Evolutionary conservation across 1,284 basidiomycete species (phyloP).

Genomic region (Sporisorium scitamineum): DNA sequence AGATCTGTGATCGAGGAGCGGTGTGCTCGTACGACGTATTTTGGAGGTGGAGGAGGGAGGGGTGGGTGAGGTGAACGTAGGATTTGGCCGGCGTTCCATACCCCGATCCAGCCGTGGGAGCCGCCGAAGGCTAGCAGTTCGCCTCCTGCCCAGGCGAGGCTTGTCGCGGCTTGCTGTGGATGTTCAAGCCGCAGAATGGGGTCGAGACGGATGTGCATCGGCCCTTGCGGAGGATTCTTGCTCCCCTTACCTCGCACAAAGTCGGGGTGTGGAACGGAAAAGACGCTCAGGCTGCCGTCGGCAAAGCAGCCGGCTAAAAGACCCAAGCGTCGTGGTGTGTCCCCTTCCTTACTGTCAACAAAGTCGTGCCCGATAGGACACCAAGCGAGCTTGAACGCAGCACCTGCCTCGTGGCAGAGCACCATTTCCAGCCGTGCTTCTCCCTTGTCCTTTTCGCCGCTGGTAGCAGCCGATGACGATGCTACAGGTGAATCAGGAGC

Average conservation of each 20-base stretch:
- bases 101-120: conserved; percentile 38
- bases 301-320: conserved; percentile 49
- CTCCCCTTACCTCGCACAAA: neutral
- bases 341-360: neutral
- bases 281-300: conserved; percentile 44
- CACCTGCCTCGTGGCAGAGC: conserved; percentile 36
- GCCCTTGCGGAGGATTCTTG: neutral
- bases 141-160: conserved; percentile 48
- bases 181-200: conserved; percentile 32
- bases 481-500: conserved; percentile 18
- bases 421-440: conserved; percentile 41
- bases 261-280: conserved; percentile 39
- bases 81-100: conserved; percentile 32
- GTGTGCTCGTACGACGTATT: conserved; percentile 27
- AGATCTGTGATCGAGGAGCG: conserved; percentile 25
- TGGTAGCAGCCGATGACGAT: neutral
- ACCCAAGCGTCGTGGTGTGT: conserved; percentile 15
- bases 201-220: conserved; percentile 24
- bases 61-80: conserved; percentile 4
- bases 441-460: conserved; percentile 12
- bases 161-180: conserved; percentile 16
- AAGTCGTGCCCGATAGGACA: conserved; percentile 43
- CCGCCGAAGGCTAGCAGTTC: conserved; percentile 45
- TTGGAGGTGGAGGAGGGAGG: neutral
- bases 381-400: conserved; percentile 38